phyloP scores from a whole-genome alignment of 192 early-diverging fungal genomes.

The Funneliformis geosporum region DNA sequence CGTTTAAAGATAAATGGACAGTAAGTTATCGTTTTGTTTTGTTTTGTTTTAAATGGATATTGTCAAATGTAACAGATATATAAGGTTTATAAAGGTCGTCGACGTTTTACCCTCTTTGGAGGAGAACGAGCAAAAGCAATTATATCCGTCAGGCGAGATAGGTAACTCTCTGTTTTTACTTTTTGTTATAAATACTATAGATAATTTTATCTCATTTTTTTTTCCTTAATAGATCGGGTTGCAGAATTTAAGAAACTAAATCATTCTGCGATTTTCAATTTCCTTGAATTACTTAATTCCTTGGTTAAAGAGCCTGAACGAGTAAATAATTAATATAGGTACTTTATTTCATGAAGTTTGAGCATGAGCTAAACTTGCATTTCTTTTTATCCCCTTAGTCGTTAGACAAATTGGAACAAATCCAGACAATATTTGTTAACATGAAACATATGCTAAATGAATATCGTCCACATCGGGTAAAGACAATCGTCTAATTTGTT shows the following conservation, averaged over 20 bases:
- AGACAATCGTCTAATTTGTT: background rate
- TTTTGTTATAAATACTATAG: background rate
- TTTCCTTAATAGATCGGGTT: slow-evolving; percentile 56
- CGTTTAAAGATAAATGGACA: slow-evolving; percentile 73
- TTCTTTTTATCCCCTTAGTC: slow-evolving; percentile 43
- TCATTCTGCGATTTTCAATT: slow-evolving; percentile 63
- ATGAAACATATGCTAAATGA: slow-evolving; percentile 86
- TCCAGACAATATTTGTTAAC: slow-evolving; percentile 73
- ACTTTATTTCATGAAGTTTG: no score
- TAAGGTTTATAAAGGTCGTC: slow-evolving; percentile 36
- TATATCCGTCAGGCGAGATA: slow-evolving; percentile 54
- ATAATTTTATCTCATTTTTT: background rate
- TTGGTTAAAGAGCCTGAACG: slow-evolving; percentile 52
- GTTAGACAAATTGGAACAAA: slow-evolving; percentile 60
- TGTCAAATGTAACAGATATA: background rate
- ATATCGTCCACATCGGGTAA: slow-evolving; percentile 77
- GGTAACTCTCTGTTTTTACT: slow-evolving; percentile 13
- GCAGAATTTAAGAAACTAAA: slow-evolving; percentile 68
- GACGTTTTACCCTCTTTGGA: slow-evolving; percentile 52
- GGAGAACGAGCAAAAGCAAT: slow-evolving; percentile 58
- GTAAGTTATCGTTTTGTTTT: slow-evolving; percentile 38
- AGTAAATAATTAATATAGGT: background rate
- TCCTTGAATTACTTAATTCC: slow-evolving; percentile 68
- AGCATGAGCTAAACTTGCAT: background rate
- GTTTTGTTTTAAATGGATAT: background rate